phyloP scores from a whole-genome alignment of 345 rosid species.

The Mallotus nudiflorus region DNA sequence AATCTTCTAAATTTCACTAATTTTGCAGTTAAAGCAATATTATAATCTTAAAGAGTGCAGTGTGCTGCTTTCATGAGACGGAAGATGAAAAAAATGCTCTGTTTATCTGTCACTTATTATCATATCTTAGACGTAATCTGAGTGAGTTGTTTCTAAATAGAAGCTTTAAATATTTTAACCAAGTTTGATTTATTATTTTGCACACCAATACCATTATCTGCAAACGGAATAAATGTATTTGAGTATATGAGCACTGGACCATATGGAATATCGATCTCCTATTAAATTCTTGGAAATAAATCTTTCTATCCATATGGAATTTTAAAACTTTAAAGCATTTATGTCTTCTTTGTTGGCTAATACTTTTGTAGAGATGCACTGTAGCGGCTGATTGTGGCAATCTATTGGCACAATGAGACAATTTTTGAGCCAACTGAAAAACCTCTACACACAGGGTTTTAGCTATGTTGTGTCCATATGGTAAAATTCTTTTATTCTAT shows the following conservation, averaged over 20 bases:
- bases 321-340: background rate
- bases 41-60: background rate
- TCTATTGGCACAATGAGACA: background rate
- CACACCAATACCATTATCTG: background rate
- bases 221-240: background rate
- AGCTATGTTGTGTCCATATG: background rate
- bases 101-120: background rate
- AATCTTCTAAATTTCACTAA: background rate
- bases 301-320: background rate
- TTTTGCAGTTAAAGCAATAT: background rate
- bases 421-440: background rate
- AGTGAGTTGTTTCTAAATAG: background rate
- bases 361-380: background rate
- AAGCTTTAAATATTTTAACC: background rate
- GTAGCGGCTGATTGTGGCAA: background rate
- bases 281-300: background rate
- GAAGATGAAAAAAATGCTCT: background rate
- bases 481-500: background rate
- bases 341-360: background rate
- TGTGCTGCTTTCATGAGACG: background rate
- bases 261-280: no score
- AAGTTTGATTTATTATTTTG: background rate
- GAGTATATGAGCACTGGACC: background rate
- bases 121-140: no score
- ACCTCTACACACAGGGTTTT: background rate